These are phyloP conservation scores for Penicillium sp. DNA, from an alignment of 2,329 filamentous ascomycete species.

Conservation along the genomic window DNA sequence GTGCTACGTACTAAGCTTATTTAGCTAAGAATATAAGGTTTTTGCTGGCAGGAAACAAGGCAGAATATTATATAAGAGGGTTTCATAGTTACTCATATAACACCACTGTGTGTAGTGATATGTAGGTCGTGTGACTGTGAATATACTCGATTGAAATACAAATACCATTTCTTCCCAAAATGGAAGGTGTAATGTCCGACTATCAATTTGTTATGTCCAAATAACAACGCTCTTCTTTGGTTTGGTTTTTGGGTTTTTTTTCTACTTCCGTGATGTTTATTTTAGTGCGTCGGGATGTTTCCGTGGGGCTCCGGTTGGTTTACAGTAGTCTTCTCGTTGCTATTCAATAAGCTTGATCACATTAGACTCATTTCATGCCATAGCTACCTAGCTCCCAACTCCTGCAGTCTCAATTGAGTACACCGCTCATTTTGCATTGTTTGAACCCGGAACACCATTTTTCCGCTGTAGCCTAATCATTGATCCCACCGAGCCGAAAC, in stretches of 20 bases:
- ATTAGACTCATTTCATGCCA: not conserved
- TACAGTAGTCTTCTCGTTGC: not conserved
- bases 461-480: not conserved
- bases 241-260: not conserved
- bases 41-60: too few relatives aligned
- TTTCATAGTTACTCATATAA: too few relatives aligned
- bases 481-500: constrained; percentile 25
- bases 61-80: too few relatives aligned
- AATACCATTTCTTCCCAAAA: too few relatives aligned
- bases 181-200: too few relatives aligned
- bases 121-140: too few relatives aligned
- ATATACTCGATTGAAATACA: too few relatives aligned
- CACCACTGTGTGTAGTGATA: too few relatives aligned
- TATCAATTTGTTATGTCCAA: too few relatives aligned
- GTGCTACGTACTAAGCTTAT: too few relatives aligned
- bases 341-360: not conserved
- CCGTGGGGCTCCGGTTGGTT: not conserved
- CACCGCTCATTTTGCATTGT: not conserved
- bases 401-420: not conserved
- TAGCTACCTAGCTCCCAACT: not conserved
- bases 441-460: not conserved
- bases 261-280: not conserved
- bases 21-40: too few relatives aligned
- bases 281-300: not conserved
- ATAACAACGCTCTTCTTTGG: not conserved